Evolutionary conservation across 306 rosid species (phyloP), one percentile per base, ranked within the genome.

Genomic region (Delonix regia): DNA sequence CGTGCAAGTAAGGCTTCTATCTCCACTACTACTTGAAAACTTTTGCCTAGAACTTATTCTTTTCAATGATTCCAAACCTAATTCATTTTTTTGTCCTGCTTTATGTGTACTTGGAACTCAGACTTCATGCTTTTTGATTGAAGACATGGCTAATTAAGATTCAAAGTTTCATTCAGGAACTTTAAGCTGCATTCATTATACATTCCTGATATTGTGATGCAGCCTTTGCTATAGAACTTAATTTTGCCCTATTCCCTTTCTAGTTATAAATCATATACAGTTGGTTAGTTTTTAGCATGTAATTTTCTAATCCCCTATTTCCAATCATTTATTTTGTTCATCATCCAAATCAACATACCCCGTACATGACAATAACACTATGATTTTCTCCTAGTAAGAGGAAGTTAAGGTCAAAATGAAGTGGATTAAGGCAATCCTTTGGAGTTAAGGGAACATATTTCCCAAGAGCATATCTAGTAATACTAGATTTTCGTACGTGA

Each of bases 1-100:
- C n/a, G 76, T 96, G 93, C 93, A 96, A 96, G 99, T 96, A 91
- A 96, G 99, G 82, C 55, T 83, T 64, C 45, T 62, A 39, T 71
- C 76, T 71, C 49, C 55, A 74, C 21, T 41, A 63, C 49, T 71
- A 62, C 51, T 74, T 78, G 42, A 69, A 65, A 73, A 0, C 4
- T 10, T 57, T 16, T 53, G 7, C 72, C 5, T 14, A 5, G 12
- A 48, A 27, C 9, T 8, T 52, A 34, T 45, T 65, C 68, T 70
- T 28, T 8, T 45, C 39, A 16, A 69, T 27, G 74, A 62, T 76
- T 53, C 56, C 18, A 15, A 27, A 22, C 70, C 24, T 38, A 52
- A n/a, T 44, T 39, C 9, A 28, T n/a, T n/a, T 69, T 38, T 13
- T 59, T 60, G 4, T 73, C 21, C 27, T 51, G 53, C 28, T 16